These are phyloP conservation scores for Zoysia pacifica DNA, from an alignment of 176 grass and related monocot genomes.

Conservation along the genomic window DNA sequence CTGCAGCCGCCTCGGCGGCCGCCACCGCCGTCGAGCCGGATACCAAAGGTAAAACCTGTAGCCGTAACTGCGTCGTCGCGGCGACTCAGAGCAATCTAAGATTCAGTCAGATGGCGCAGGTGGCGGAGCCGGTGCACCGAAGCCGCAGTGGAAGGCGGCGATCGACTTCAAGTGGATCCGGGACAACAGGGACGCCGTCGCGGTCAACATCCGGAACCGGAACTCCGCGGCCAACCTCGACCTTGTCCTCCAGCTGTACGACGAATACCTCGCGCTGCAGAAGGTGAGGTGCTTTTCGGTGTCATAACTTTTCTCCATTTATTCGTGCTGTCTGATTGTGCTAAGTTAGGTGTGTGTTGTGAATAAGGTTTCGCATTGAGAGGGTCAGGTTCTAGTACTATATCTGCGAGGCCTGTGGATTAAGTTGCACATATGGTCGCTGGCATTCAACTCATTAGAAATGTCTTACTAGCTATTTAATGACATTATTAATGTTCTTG, in stretches of 20 bases:
- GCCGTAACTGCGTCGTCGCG: background rate
- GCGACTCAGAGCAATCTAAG: background rate
- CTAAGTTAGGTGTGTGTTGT: background rate
- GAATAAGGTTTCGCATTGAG: background rate
- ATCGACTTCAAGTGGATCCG: conserved; percentile 99
- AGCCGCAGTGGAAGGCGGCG: conserved; percentile 83
- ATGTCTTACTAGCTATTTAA: too few relatives aligned
- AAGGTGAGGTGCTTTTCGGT: conserved; percentile 57
- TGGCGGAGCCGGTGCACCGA: conserved; percentile 32
- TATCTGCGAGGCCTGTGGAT: background rate
- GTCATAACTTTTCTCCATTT: background rate
- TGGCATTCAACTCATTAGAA: background rate
- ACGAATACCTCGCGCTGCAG: conserved; percentile 70
- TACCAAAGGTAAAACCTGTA: conserved; percentile 35
- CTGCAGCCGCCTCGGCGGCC: conserved; percentile 17
- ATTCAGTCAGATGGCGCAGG: conserved; percentile 20
- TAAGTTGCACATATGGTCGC: background rate
- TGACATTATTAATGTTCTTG: conserved; percentile 9
- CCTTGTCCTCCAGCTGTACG: conserved; percentile 82
- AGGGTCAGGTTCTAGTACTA: background rate
- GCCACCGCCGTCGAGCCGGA: conserved; percentile 31
- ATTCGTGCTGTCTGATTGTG: background rate
- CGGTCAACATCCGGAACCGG: conserved; percentile 61
- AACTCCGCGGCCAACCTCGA: conserved; percentile 79
- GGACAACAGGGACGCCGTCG: conserved; percentile 74